phyloP scores from a whole-genome alignment of 257 asterid genomes.

The Solanum rostratum region DNA sequence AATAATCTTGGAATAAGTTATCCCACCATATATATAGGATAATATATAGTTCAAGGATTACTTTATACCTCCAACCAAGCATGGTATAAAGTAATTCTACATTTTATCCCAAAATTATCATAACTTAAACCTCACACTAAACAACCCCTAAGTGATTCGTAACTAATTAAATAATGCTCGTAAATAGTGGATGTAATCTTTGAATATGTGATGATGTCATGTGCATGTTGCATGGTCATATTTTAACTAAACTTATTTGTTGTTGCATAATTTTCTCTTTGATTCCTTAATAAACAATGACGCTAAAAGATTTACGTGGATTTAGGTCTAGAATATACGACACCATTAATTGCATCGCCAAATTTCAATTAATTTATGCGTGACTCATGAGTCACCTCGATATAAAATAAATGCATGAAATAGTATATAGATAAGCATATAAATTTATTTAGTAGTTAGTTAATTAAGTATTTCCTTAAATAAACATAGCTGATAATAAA shows the following conservation, averaged over 20 bases:
- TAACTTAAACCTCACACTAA: too few relatives aligned
- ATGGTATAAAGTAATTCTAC: too few relatives aligned
- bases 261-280: not conserved
- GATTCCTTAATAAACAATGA: not conserved
- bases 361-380: not conserved
- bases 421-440: not conserved
- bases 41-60: too few relatives aligned
- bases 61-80: too few relatives aligned
- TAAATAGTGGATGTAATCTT: not conserved
- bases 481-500: not conserved
- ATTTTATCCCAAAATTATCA: too few relatives aligned
- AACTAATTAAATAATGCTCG: not conserved
- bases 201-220: not conserved
- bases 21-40: too few relatives aligned
- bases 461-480: not conserved
- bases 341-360: not conserved
- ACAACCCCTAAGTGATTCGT: not conserved
- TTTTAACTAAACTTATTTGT: not conserved
- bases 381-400: not conserved
- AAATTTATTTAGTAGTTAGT: not conserved
- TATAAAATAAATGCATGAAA: not conserved
- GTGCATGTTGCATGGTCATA: not conserved
- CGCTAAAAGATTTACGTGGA: not conserved
- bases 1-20: too few relatives aligned
- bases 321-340: not conserved